Percentiles rank a stretch among this genome's conserved stretches.
Evolutionary conservation across 164 flowering plant genomes (phyloP).

Genomic region (Vitis rotundifolia): DNA sequence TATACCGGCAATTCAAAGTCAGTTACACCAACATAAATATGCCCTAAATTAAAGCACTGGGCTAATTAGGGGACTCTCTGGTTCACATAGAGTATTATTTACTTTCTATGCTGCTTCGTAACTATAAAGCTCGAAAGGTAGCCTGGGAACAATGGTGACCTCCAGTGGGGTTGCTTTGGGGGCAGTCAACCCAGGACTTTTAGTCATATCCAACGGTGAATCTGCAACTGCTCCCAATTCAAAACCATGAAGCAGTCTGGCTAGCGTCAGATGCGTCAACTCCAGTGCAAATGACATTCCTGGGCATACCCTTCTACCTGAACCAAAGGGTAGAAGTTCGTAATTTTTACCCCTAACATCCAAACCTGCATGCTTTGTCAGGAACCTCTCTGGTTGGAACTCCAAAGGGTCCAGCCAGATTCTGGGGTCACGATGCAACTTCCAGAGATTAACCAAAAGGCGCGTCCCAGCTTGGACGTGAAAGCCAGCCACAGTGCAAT

Average conservation of each 20-base stretch:
- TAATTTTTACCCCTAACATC: constrained; percentile 19
- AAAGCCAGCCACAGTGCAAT: constrained; percentile 28
- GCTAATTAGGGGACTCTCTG: too few species aligned
- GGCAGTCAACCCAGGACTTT: constrained; percentile 11
- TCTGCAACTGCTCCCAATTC: constrained; percentile 9
- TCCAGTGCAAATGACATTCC: constrained; percentile 20
- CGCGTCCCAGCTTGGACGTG: constrained; percentile 25
- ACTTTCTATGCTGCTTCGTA: too few species aligned
- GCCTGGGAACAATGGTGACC: constrained; percentile 28
- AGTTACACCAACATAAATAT: too few species aligned
- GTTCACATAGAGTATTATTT: too few species aligned
- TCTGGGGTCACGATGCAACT: constrained; percentile 38
- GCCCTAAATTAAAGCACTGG: too few species aligned
- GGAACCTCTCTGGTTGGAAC: constrained; percentile 38
- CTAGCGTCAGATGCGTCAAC: constrained; percentile 21
- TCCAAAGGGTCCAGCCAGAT: constrained; percentile 33
- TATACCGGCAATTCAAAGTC: too few species aligned
- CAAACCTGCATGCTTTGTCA: constrained; percentile 13
- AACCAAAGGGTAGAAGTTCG: constrained; percentile 31
- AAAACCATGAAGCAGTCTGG: constrained; percentile 31
- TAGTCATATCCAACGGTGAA: constrained; percentile 23
- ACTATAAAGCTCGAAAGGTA: not conserved
- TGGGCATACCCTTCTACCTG: constrained; percentile 33
- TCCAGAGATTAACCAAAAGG: constrained; percentile 35
- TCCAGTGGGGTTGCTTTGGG: constrained; percentile 22